phyloP scores from a whole-genome alignment of 1,284 basidiomycete genomes.

The Rhodotorula sp. region DNA sequence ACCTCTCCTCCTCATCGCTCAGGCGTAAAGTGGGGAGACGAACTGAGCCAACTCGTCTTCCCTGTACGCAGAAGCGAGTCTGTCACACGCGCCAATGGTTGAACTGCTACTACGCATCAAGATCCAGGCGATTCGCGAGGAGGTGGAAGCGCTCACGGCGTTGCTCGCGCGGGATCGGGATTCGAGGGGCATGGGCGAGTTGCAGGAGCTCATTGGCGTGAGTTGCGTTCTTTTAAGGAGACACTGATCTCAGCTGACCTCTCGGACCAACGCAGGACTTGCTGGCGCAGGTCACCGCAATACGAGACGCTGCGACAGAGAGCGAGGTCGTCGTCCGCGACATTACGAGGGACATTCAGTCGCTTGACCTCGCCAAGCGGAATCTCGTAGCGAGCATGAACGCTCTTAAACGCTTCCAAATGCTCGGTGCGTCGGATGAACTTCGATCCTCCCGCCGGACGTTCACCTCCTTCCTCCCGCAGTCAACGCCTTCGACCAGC shows the following conservation, averaged over 20 bases:
- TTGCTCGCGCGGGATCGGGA: conserved; percentile 74
- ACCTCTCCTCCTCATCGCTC: background rate
- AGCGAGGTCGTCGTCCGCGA: conserved; percentile 92
- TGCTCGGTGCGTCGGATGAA: conserved; percentile 70
- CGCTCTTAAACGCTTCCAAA: conserved; percentile 83
- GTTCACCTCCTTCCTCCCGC: background rate
- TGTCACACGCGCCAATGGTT: conserved; percentile 49
- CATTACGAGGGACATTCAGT: conserved; percentile 95
- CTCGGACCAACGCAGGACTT: conserved; percentile 65
- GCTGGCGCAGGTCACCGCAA: conserved; percentile 86
- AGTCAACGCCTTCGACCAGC: conserved; percentile 79
- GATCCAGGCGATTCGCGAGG: conserved; percentile 64
- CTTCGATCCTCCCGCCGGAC: background rate
- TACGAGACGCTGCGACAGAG: conserved; percentile 90
- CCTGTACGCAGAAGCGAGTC: conserved; percentile 35
- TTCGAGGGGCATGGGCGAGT: conserved; percentile 76
- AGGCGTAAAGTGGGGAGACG: conserved; percentile 1
- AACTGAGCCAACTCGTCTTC: background rate
- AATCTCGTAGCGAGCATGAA: conserved; percentile 81
- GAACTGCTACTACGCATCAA: conserved; percentile 62
- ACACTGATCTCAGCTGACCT: background rate
- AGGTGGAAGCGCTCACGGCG: conserved; percentile 66
- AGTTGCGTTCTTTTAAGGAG: conserved; percentile 31
- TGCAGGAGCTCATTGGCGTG: conserved; percentile 91
- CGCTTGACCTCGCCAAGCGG: conserved; percentile 89